These are phyloP conservation scores for Catunica adiposa DNA, from an alignment of 2,329 filamentous ascomycete species.

Conservation along the genomic window DNA sequence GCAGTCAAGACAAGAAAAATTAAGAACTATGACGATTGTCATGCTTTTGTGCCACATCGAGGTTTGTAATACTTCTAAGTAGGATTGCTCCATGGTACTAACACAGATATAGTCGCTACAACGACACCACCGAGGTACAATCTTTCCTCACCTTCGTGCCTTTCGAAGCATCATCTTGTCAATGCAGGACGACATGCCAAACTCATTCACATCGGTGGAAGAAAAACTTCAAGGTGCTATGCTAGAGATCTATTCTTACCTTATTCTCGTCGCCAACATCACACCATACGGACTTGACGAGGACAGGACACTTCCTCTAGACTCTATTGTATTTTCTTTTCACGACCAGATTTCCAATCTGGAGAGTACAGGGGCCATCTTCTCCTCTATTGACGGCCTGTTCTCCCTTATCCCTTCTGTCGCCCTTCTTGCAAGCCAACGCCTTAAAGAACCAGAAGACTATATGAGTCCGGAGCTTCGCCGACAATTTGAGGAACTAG, in stretches of 20 bases:
- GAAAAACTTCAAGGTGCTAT: conserved; percentile 14
- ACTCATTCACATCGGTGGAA: conserved; percentile 11
- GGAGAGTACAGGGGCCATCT: conserved; percentile 11
- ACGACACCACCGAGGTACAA: conserved; percentile 11
- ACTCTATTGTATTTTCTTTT: conserved; percentile 12
- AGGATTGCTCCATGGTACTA: background rate
- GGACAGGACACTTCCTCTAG: conserved; percentile 12
- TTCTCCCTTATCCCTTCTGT: conserved; percentile 12
- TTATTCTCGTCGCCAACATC: conserved; percentile 13
- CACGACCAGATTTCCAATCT: conserved; percentile 10
- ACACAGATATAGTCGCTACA: conserved; percentile 9
- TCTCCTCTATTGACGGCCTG: conserved; percentile 13
- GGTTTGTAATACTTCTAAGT: background rate
- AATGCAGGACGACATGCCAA: conserved; percentile 13
- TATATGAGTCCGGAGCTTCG: background rate
- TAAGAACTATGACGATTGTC: conserved; percentile 12
- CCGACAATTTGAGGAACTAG: conserved; percentile 9
- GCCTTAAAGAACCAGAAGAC: conserved; percentile 12
- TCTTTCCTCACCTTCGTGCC: conserved; percentile 12
- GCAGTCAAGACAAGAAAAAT: conserved; percentile 11
- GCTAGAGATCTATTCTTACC: conserved; percentile 14
- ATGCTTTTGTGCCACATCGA: conserved; percentile 14
- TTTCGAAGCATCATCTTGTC: conserved; percentile 12
- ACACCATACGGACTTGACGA: conserved; percentile 13
- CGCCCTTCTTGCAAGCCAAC: conserved; percentile 8